Base-by-base conservation (phyloP, 2,329 filamentous ascomycete genomes). In the Fusarium sp. region DNA sequence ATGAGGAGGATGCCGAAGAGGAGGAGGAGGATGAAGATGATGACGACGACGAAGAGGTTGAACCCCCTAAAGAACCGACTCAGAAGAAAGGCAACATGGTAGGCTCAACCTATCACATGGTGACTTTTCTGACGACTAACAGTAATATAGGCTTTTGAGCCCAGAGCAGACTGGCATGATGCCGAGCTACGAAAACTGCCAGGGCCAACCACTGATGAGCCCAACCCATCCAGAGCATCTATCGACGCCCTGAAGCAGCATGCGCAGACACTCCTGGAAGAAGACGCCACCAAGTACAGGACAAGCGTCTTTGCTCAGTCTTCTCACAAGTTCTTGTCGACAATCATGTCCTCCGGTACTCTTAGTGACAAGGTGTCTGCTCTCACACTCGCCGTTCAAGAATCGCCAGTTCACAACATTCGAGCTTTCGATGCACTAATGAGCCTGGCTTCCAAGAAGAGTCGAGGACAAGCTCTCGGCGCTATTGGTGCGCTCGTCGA, bases 281-380 rank as follows among this genome's bases (percentile, higher is more conserved):
- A 87, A 25, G 95, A 99, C 73, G 90, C 90, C 60, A 83, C 86
- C 36, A 81, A 86, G 42, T 99, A 97, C 78, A 83, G 84, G 52
- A 85, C 87, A 25, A 89, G 92, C 67, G 80, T 91, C 53, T 87
- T 91, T 7, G 87, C 91, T 46, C 92, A 92, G 25, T 95, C 94
- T 3, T 94, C 93, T 36, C 91, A 96, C 77, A 96, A 93, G 75
- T 99, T 99, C 81, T 89, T 98, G 82, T 92, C 93, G 2, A 96
- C 93, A 15, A 97, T 99, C 75, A 97, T 98, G 91, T 83, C 92
- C 9, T 96, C 93, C 2, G 95, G 95, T 81, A 99, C 96, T 9
- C 86, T 98, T 69, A 96, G 93, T 53, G 95, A 99, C 76, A 98
- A 97, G 76, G 90, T 98, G 39, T 99, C 95, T 3, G 96, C 95